Conservation (phyloP, 768 basidiomycete species). For the Chalciporus pseudorubinellus region DNA sequence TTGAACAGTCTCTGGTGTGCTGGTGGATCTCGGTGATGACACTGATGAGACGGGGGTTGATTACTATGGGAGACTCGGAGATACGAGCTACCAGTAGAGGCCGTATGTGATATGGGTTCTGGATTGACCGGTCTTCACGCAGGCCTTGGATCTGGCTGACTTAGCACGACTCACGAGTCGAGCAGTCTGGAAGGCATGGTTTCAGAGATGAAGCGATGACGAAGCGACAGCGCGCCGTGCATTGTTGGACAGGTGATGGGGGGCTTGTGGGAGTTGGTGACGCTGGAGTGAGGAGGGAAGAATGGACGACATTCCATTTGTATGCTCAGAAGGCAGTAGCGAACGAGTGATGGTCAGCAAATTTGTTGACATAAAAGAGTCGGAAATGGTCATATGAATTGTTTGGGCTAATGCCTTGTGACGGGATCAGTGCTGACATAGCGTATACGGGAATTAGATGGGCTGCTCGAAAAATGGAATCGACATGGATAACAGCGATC, state of each 20-base stretch:
- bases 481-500: slow-evolving; percentile 26
- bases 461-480: slow-evolving; percentile 30
- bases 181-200: too few species aligned
- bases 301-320: too few species aligned
- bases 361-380: slow-evolving; percentile 19
- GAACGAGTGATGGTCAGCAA: slow-evolving; percentile 9
- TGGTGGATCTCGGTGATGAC: slow-evolving; percentile 33
- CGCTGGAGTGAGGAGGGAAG: too few species aligned
- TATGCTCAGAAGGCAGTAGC: too few species aligned
- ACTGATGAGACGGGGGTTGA: slow-evolving; percentile 33
- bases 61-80: slow-evolving; percentile 31
- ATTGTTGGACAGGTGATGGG: too few species aligned
- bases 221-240: too few species aligned
- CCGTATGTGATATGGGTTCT: slow-evolving; percentile 59
- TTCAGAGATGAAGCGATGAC: too few species aligned
- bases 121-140: slow-evolving; percentile 24
- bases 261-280: too few species aligned
- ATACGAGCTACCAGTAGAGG: slow-evolving; percentile 52
- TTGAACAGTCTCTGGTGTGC: slow-evolving; percentile 71
- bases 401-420: neutral
- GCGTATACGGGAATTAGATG: slow-evolving; percentile 31
- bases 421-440: neutral
- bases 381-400: slow-evolving; percentile 9
- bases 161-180: too few species aligned
- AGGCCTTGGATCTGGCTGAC: too few species aligned